These are phyloP conservation scores for Passiflora organensis DNA, from an alignment of 345 rosid species.

Conservation along the genomic window DNA sequence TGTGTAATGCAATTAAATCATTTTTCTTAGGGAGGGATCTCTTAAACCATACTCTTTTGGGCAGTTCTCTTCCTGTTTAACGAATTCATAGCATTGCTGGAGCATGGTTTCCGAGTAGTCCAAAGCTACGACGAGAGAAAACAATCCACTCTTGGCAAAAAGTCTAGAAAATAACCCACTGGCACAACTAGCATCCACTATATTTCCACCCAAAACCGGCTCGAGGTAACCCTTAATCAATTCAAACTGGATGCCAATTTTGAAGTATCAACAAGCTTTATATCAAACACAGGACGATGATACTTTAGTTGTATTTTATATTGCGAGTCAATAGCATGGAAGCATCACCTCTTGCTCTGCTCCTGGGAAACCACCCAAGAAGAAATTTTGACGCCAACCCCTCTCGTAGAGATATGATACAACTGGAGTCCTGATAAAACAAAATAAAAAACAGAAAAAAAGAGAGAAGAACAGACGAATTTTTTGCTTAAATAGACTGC, in stretches of 20 bases:
- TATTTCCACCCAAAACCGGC: slow-evolving; percentile 75
- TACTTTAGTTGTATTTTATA: neutral
- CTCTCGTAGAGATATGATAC: slow-evolving; percentile 57
- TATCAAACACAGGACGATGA: neutral
- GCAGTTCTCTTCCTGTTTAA: slow-evolving; percentile 55
- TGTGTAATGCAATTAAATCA: neutral
- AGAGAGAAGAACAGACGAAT: too few relatives aligned
- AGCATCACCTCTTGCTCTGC: slow-evolving; percentile 71
- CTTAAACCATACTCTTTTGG: slow-evolving; percentile 54
- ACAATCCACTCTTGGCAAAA: slow-evolving; percentile 63
- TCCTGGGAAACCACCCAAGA: slow-evolving; percentile 78
- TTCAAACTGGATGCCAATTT: slow-evolving; percentile 55
- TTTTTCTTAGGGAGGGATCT: neutral
- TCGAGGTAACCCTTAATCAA: slow-evolving; percentile 61
- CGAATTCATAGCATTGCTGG: slow-evolving; percentile 59
- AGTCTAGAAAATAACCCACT: slow-evolving; percentile 81
- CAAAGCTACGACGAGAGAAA: slow-evolving; percentile 67
- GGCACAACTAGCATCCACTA: slow-evolving; percentile 87
- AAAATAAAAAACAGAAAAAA: too few relatives aligned
- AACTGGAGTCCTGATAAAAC: neutral
- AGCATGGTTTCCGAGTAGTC: slow-evolving; percentile 95
- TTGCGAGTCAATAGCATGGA: too few relatives aligned
- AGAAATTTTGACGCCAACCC: slow-evolving; percentile 89
- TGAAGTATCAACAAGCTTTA: neutral
- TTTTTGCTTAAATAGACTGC: too few relatives aligned